Percentiles rank a stretch among this genome's conserved stretches.
These are phyloP conservation scores for Exutisphaerella laricina DNA, from an alignment of 2,329 filamentous ascomycete species.

Conservation along the genomic window DNA sequence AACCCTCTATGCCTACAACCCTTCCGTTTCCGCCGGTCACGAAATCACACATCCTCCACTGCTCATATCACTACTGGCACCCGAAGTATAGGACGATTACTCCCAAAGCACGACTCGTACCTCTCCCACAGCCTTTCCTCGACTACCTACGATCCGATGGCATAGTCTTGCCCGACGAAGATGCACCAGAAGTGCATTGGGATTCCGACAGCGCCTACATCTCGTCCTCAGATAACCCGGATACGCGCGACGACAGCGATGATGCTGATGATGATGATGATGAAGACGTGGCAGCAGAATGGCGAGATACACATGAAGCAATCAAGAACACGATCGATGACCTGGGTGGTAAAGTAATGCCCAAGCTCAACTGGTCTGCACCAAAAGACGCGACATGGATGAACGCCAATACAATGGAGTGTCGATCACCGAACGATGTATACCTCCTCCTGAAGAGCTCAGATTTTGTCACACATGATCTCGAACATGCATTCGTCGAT, in stretches of 20 bases:
- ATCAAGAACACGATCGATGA: conserved; percentile 74
- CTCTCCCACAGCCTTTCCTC: conserved; percentile 68
- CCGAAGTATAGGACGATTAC: conserved; percentile 74
- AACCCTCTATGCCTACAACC: conserved; percentile 2
- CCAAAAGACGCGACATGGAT: conserved; percentile 97
- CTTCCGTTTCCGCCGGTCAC: conserved; percentile 78
- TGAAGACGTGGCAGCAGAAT: conserved; percentile 55
- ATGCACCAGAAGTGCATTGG: conserved; percentile 36
- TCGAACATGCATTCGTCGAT: conserved; percentile 88
- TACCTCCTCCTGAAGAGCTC: conserved; percentile 93
- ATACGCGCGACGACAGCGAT: conserved; percentile 23
- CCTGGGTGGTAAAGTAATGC: conserved; percentile 78
- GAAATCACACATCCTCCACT: conserved; percentile 83
- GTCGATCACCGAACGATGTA: conserved; percentile 79
- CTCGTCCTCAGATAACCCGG: conserved; percentile 36
- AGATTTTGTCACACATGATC: conserved; percentile 88
- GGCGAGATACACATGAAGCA: conserved; percentile 66
- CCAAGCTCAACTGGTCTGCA: conserved; percentile 96
- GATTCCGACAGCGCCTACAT: conserved; percentile 50
- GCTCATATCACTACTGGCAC: conserved; percentile 91
- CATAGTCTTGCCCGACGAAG: conserved; percentile 75
- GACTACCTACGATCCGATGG: conserved; percentile 87
- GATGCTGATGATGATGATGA: conserved; percentile 56
- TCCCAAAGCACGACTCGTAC: conserved; percentile 79
- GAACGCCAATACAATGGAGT: conserved; percentile 82